Evolutionary conservation across 805 yeast species (phyloP), one percentile per base, ranked within the genome.

Genomic region (Ogataea nitratoaversa): DNA sequence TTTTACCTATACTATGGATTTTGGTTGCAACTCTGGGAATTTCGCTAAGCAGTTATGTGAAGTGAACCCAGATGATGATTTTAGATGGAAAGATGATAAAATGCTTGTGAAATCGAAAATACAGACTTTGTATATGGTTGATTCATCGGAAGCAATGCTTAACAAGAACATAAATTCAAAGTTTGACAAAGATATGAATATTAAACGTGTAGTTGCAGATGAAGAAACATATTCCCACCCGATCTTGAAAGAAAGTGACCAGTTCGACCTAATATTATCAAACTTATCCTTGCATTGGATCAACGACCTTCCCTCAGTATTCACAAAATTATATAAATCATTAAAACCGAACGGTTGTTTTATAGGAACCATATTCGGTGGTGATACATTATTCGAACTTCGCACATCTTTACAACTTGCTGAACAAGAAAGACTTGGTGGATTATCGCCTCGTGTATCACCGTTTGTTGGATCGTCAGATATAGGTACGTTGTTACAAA

Each of bases 261-360:
- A 51, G 38, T 83, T 72, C 53, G 90, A 85, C 57, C 84, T 88
- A 3, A 84, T 86, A 2, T 58, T 87, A 3, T 80, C 89, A 2
- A 85, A 84, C 56, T 59, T 85, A 48, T 73, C 85, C 18, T 56
- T 87, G 56, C 95, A 87, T 59, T 87, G 95, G 95, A 78, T 84
- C 43, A 87, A 87, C 53, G 90, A 87, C 51, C 69, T 87, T n/a
- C 95, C 95, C 0, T 67, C 70, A 1, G 74, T 78, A 2, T 69
- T 86, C 37, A 59, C 62, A 14, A 70, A 75, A 43, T 71, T 86
- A 49, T 76, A 79, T 54, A 54, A 63, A 5, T 70, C 84, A 19
- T 66, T 87, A 28, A 76, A 76, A 44, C 91, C 91, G 2, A 95
- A 87, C 59, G 91, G 95, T 2, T 67, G 89, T 54, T 84, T 87